phyloP scores from a whole-genome alignment of 2,329 filamentous ascomycete genomes.

The Raffaelea deltoideospora region DNA sequence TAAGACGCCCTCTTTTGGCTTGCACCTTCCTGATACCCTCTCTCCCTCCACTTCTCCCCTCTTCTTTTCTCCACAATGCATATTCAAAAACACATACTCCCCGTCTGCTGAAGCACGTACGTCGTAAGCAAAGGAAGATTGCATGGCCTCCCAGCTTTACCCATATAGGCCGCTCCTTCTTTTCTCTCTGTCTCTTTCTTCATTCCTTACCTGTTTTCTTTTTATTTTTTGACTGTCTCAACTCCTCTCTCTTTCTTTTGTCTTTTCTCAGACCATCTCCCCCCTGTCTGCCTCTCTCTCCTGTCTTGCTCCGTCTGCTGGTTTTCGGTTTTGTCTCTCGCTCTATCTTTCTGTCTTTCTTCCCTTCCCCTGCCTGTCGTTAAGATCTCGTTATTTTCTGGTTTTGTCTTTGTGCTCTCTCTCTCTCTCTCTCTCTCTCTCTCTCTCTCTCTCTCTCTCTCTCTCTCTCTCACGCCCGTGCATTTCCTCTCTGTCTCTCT shows the following conservation, averaged over 20 bases:
- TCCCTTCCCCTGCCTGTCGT: background rate
- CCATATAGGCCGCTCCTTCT: too few relatives aligned
- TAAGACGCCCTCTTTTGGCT: too few relatives aligned
- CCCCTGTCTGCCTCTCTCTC: background rate
- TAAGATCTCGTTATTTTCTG: background rate
- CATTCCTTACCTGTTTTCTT: background rate
- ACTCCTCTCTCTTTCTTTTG: background rate
- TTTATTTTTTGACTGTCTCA: too few relatives aligned
- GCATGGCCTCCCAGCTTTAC: too few relatives aligned
- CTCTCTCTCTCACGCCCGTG: background rate
- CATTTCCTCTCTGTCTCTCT: too few relatives aligned
- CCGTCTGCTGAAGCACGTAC: too few relatives aligned
- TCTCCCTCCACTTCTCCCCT: too few relatives aligned
- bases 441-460: background rate
- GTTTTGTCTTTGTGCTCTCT: background rate
- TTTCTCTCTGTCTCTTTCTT: background rate
- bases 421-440: background rate
- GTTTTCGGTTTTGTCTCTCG: too few relatives aligned
- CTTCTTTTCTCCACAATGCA: too few relatives aligned
- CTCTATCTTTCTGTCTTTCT: background rate
- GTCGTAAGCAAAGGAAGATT: too few relatives aligned
- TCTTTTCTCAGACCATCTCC: background rate
- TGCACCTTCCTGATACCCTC: too few relatives aligned
- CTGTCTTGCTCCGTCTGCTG: background rate
- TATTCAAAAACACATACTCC: too few relatives aligned